Evolutionary conservation across 2,329 filamentous ascomycete genomes (phyloP).

Genomic region (Monilinia fructicola): DNA sequence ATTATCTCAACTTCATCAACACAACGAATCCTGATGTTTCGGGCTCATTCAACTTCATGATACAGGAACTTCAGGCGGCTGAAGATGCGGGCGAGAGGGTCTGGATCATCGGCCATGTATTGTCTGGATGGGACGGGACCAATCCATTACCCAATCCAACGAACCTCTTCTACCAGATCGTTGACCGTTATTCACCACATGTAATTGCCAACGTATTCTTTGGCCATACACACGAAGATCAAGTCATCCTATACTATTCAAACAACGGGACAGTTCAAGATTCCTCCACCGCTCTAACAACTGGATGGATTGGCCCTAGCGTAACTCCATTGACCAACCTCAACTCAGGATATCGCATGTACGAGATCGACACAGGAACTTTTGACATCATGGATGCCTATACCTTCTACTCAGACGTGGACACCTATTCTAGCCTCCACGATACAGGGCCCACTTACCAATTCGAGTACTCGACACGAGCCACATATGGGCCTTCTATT

Average conservation of each 20-base stretch:
- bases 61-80: conserved; percentile 52
- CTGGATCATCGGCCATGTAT: conserved; percentile 56
- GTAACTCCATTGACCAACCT: conserved; percentile 55
- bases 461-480: conserved; percentile 53
- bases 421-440: conserved; percentile 44
- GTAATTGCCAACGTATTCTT: conserved; percentile 56
- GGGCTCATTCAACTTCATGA: conserved; percentile 51
- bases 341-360: conserved; percentile 54
- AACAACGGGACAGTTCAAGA: conserved; percentile 50
- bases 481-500: conserved; percentile 48
- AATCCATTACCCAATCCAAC: conserved; percentile 55
- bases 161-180: conserved; percentile 55
- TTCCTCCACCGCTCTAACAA: conserved; percentile 46
- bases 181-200: conserved; percentile 55
- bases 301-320: conserved; percentile 53
- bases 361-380: conserved; percentile 54
- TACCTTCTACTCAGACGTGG: conserved; percentile 55
- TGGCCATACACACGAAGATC: conserved; percentile 56
- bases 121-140: conserved; percentile 55
- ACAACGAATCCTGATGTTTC: conserved; percentile 51
- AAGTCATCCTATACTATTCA: conserved; percentile 54
- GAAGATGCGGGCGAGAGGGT: conserved; percentile 53
- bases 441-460: conserved; percentile 48
- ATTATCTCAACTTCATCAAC: conserved; percentile 53
- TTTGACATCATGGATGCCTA: conserved; percentile 56